Base-by-base conservation (phyloP, 306 rosid genomes). In the Mimosa pudica region DNA sequence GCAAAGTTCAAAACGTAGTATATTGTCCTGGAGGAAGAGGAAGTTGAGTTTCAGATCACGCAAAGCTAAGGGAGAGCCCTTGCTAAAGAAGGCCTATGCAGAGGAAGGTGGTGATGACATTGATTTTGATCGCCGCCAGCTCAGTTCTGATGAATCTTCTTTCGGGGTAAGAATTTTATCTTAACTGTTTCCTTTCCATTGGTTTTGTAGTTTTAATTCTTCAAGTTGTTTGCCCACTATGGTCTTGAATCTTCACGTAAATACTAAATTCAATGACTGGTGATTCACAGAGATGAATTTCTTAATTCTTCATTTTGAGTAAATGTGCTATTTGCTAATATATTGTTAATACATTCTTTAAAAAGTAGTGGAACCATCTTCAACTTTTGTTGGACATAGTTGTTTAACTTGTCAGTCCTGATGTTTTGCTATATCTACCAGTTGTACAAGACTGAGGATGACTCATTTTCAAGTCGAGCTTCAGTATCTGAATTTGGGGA, bases 31-130 rank as follows among this genome's bases (percentile, higher is more conserved):
- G 99, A 93, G 96, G 88, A 96, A 96, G 97, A 93, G 99, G 83
- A 96, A 96, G 91, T 75, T 96, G 90, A 96, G 94, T 82, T 96
- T 96, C 89, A 92, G 98, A 80, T 93, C 99, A 75, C 99, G 98
- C 42, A 93, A 96, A 79, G 88, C 96, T 54, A 93, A 96, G 81
- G 99, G 99, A 71, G 99, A 96, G 81, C 99, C 99, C 0, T 82
- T 96, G 87, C 67, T 93, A 36, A 96, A 96, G 92, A 93, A 92
- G 85, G 98, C 89, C 12, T 90, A 96, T 36, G 99, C 93, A n/a
- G 99, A 96, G 73, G 99, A 91, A 90, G 99, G 99, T n/a, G 98
- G 99, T 20, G 99, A 96, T 81, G 99, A 96, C 83, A 96, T 96
- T 55, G 99, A 96, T 86, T 93, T 89, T 83, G 99, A 96, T 83